Base-by-base conservation (phyloP, 2,329 filamentous ascomycete species). In the Penicillium sp. region DNA sequence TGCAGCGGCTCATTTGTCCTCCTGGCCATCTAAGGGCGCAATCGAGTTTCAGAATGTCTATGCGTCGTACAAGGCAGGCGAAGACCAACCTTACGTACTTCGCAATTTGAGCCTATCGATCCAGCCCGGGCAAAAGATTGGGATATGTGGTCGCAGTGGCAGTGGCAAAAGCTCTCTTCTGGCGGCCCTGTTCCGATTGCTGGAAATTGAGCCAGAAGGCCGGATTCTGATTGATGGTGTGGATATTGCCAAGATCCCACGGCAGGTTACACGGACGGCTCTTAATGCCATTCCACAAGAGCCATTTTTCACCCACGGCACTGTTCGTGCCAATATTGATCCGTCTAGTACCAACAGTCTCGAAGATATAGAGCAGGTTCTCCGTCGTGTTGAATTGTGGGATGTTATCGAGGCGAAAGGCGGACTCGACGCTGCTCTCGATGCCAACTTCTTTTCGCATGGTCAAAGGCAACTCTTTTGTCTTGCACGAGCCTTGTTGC, bases 401-500 rank as follows among this genome's bases (percentile, higher is more conserved):
- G 62, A 72, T 1, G 65, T 70, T 0, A 68, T 83, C 13, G 69
- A 75, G 1, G 55, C 66, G 0, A 65, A 66, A 2, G 77, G 77
- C 1, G 78, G 77, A 0, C 63, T 82, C 0, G 68, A 77, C n/a
- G 67, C 63, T 1, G 66, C 72, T 1, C 63, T 81, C 31, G 58
- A 63, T 1, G 62, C 69, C 3, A 60, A 75, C 1, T 62, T 65
- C 1, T 63, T 80, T 4, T 81, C 78, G 0, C 76, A 80, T 45
- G 81, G 82, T 0, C 78, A 85, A 65, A 74, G 74, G 47, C 82
- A 85, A 65, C 69, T 84, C 0, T 79, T 84, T 50, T 77, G 75
- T 42, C 68, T 84, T 0, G 80, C 81, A 0, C 68, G 82, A 49
- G 77, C 80, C 0, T 64, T 83, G 14, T 61, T 83, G 7, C 48